phyloP scores from a whole-genome alignment of 75 land plant species.

The Pinus taeda region DNA sequence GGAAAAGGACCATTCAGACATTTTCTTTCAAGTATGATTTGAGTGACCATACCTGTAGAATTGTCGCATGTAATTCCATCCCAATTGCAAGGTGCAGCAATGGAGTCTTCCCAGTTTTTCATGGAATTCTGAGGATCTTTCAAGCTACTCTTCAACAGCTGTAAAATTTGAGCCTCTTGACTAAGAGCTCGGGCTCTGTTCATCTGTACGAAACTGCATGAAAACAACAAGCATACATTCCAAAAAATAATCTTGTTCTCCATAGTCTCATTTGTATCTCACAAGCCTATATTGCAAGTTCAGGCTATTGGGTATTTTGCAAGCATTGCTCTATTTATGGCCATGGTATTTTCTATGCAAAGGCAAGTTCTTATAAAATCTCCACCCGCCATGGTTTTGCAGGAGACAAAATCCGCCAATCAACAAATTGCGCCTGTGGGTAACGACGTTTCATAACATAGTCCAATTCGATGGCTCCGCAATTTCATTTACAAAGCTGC shows the following conservation, averaged over 20 bases:
- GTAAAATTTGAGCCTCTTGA: not conserved
- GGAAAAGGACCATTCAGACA: slow-evolving; percentile 47
- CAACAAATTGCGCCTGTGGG: too few relatives aligned
- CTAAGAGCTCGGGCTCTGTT: not conserved
- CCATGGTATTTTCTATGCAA: not conserved
- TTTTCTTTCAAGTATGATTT: slow-evolving; percentile 26
- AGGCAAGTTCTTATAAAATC: too few relatives aligned
- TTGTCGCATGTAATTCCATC: too few relatives aligned
- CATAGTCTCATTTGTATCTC: not conserved
- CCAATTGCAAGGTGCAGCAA: slow-evolving; percentile 43
- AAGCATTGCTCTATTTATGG: not conserved
- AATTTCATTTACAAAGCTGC: too few relatives aligned
- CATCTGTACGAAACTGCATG: not conserved
- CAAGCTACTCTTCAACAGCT: not conserved
- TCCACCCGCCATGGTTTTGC: too few relatives aligned
- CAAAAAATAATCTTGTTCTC: not conserved
- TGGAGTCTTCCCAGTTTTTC: slow-evolving; percentile 34
- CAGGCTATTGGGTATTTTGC: too few relatives aligned
- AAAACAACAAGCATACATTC: not conserved
- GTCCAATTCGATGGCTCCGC: too few relatives aligned
- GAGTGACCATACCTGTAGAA: slow-evolving; percentile 20
- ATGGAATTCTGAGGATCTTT: slow-evolving; percentile 34
- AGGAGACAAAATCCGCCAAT: too few relatives aligned
- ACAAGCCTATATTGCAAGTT: not conserved
- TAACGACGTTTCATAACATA: too few relatives aligned